These are phyloP conservation scores for Sarcodon sp. DNA, from an alignment of 768 basidiomycete species.

Conservation along the genomic window DNA sequence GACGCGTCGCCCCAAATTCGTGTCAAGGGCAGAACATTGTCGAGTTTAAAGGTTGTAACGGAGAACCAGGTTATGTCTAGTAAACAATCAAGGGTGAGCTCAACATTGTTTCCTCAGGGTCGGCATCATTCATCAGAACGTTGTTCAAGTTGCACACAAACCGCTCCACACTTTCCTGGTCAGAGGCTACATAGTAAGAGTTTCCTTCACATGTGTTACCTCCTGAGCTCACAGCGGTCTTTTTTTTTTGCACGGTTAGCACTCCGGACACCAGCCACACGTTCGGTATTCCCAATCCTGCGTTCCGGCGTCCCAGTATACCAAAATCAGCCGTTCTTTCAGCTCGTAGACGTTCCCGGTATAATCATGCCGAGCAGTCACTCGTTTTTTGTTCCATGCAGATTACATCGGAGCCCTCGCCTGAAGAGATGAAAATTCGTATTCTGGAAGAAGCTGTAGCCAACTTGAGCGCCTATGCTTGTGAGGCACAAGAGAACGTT, in stretches of 20 bases:
- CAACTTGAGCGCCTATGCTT: conserved; percentile 28
- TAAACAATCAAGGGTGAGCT: neutral
- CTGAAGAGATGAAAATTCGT: conserved; percentile 33
- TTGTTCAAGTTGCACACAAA: neutral
- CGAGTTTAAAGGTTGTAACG: conserved; percentile 8
- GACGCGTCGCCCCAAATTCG: too few relatives aligned
- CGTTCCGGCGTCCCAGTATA: too few relatives aligned
- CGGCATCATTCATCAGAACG: neutral
- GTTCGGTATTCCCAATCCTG: conserved; percentile 9
- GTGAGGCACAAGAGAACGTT: conserved; percentile 29
- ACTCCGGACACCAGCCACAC: conserved; percentile 12
- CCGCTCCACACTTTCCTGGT: neutral
- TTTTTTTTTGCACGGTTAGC: neutral
- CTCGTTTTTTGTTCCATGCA: conserved; percentile 13
- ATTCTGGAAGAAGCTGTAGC: conserved; percentile 30
- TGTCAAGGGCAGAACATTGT: too few relatives aligned
- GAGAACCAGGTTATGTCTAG: conserved; percentile 3
- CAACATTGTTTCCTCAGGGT: neutral
- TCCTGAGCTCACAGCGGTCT: neutral
- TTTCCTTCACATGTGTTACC: neutral
- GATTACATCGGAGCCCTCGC: conserved; percentile 20
- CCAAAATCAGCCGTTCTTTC: too few relatives aligned
- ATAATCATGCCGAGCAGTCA: conserved; percentile 2
- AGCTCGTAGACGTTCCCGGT: too few relatives aligned
- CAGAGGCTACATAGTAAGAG: neutral